Evolutionary conservation across 2,329 filamentous ascomycete genomes (phyloP).

Genomic region (Microdochium paspali): DNA sequence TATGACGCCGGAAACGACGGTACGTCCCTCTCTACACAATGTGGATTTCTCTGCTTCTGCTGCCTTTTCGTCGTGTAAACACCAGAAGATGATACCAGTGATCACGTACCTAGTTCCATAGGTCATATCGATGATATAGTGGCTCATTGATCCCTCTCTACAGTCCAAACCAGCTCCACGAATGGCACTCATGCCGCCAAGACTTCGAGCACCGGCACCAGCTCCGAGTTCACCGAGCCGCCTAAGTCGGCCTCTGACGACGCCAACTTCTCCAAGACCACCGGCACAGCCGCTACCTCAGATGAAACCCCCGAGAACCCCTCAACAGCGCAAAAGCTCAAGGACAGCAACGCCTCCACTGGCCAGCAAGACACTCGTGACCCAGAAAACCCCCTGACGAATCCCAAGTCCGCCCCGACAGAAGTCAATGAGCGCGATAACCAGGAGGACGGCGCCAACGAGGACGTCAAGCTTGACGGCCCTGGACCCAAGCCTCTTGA

Average conservation of each 20-base stretch:
- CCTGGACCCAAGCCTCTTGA: conserved; percentile 33
- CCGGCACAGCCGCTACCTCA: conserved; percentile 13
- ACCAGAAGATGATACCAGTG: too few relatives aligned
- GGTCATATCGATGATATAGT: too few relatives aligned
- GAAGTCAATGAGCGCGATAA: conserved; percentile 24
- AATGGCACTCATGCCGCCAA: not conserved
- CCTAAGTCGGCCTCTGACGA: not conserved
- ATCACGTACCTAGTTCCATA: too few relatives aligned
- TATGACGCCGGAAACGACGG: conserved; percentile 72
- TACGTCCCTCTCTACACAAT: too few relatives aligned
- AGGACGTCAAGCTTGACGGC: conserved; percentile 25
- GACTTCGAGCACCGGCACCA: conserved; percentile 3
- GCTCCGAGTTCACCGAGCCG: conserved; percentile 3
- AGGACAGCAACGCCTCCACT: conserved; percentile 13
- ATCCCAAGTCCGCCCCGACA: conserved; percentile 22
- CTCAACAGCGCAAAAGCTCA: conserved; percentile 14
- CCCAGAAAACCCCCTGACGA: conserved; percentile 23
- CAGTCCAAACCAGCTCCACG: conserved; percentile 2
- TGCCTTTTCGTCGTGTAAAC: not conserved
- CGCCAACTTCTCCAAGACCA: conserved; percentile 12
- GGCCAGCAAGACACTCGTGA: conserved; percentile 31
- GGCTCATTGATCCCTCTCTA: not conserved
- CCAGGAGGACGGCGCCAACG: conserved; percentile 16
- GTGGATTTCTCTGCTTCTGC: not conserved
- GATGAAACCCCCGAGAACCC: conserved; percentile 15